Conservation (phyloP, 1,284 basidiomycete genomes). For the Acaromyces ingoldii region DNA sequence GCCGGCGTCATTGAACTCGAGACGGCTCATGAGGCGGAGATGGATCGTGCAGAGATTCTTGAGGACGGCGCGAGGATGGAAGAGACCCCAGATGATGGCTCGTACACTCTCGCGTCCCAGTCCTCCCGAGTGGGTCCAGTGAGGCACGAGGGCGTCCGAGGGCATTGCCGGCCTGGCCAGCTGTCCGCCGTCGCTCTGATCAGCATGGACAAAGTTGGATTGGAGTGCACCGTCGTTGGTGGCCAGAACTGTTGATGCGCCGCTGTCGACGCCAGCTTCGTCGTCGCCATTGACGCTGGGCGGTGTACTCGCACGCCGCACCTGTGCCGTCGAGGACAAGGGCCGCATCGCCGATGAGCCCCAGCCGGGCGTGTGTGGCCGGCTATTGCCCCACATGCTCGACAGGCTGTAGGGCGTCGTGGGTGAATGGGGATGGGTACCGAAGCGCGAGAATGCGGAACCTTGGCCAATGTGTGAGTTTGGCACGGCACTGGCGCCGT, state of each 20-base stretch:
- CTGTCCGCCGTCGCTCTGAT: slow-evolving; percentile 19
- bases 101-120: slow-evolving; percentile 39
- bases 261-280: slow-evolving; percentile 11
- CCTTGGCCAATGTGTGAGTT: not conserved
- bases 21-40: slow-evolving; percentile 45
- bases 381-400: slow-evolving; percentile 30
- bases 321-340: slow-evolving; percentile 14
- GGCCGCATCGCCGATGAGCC: slow-evolving; percentile 18
- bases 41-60: slow-evolving; percentile 43
- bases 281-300: slow-evolving; percentile 41
- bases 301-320: slow-evolving; percentile 14
- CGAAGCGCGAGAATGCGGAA: slow-evolving; percentile 7
- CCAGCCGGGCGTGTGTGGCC: slow-evolving; percentile 38
- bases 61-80: slow-evolving; percentile 38
- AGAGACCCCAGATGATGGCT: slow-evolving; percentile 33
- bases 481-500: not conserved
- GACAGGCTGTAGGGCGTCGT: slow-evolving; percentile 35
- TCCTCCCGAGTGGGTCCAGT: slow-evolving; percentile 43
- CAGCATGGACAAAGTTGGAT: slow-evolving; percentile 26
- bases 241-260: not conserved
- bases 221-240: slow-evolving; percentile 11
- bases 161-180: slow-evolving; percentile 33
- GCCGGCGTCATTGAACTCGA: slow-evolving; percentile 51
- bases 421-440: slow-evolving; percentile 29
- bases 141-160: slow-evolving; percentile 35